Evolutionary conservation across 140 eudicot species (phyloP).

Genomic region (Stevia rebaudiana): DNA sequence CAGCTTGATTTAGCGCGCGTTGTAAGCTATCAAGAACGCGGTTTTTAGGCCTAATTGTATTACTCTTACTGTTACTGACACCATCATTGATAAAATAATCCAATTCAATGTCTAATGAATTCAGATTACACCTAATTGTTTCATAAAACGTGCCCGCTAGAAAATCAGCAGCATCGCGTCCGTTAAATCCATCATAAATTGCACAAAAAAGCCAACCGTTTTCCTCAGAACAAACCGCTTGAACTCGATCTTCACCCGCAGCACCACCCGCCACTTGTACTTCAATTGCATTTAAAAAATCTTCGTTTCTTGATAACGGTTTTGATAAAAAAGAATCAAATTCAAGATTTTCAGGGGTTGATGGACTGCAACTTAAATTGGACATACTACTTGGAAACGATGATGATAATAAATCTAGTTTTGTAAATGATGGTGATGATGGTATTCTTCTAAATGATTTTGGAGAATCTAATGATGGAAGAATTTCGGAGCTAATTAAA

Average conservation of each 20-base stretch:
- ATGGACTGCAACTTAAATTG: conserved; percentile 80
- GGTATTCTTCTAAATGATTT: conserved; percentile 78
- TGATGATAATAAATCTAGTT: conserved; percentile 67
- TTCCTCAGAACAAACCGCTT: conserved; percentile 95
- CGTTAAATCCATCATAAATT: conserved; percentile 92
- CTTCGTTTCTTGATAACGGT: conserved; percentile 60
- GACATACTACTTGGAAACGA: conserved; percentile 78
- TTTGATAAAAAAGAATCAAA: conserved; percentile 52
- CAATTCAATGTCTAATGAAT: conserved; percentile 56
- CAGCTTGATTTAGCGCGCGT: conserved; percentile 72
- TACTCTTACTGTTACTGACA: too few relatives aligned
- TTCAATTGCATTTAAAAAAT: conserved; percentile 70
- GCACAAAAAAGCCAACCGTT: conserved; percentile 90
- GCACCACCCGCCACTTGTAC: conserved; percentile 99
- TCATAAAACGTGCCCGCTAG: conserved; percentile 89
- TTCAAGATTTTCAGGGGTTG: conserved; percentile 56
- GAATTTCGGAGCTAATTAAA: conserved; percentile 74
- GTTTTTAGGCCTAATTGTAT: conserved; percentile 29
- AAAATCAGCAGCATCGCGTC: conserved; percentile 97
- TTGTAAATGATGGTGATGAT: conserved; percentile 80
- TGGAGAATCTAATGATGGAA: conserved; percentile 88
- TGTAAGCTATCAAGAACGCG: conserved; percentile 75
- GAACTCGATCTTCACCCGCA: conserved; percentile 97
- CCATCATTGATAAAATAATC: conserved; percentile 30
- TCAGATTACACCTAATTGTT: conserved; percentile 61